Conservation (phyloP, 169 alveolate species). For the Babesia bigemina region DNA sequence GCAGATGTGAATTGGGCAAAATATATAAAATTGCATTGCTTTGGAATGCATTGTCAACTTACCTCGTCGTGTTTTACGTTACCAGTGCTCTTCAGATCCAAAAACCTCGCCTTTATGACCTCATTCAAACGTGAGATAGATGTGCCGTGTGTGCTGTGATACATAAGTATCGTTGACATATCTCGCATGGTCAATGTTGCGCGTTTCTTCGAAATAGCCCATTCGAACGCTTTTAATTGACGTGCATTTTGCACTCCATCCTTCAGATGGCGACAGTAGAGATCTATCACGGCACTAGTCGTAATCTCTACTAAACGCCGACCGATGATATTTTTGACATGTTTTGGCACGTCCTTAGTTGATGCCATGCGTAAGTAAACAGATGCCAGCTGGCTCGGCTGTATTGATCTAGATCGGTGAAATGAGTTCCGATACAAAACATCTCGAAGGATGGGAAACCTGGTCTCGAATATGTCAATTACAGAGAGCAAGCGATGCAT, state of each 20-base stretch:
- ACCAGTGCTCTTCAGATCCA: slow-evolving; percentile 21
- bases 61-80: slow-evolving; percentile 43
- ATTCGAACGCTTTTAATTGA: slow-evolving; percentile 20
- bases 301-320: slow-evolving; percentile 22
- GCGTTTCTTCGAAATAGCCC: slow-evolving; percentile 20
- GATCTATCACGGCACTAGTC: slow-evolving; percentile 34
- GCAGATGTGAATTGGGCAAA: background rate
- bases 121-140: slow-evolving; percentile 8
- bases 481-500: slow-evolving; percentile 19
- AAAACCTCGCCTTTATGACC: slow-evolving; percentile 24
- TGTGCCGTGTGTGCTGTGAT: slow-evolving; percentile 52
- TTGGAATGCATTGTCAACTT: background rate
- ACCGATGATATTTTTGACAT: background rate
- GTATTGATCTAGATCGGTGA: slow-evolving; percentile 1
- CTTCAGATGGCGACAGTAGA: slow-evolving; percentile 42
- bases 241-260: slow-evolving; percentile 4
- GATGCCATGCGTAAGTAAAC: background rate
- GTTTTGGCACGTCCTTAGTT: background rate
- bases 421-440: slow-evolving; percentile 5
- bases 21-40: background rate
- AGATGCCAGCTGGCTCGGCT: slow-evolving; percentile 20
- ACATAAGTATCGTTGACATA: slow-evolving; percentile 55
- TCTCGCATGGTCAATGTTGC: slow-evolving; percentile 39
- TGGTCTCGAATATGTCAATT: background rate
- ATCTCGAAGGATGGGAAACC: slow-evolving; percentile 2